A percentile compares a stretch with the other conserved stretches of the same genome.
These are phyloP conservation scores for Clavispora phyllophila DNA, from an alignment of 805 yeast species.

Conservation along the genomic window DNA sequence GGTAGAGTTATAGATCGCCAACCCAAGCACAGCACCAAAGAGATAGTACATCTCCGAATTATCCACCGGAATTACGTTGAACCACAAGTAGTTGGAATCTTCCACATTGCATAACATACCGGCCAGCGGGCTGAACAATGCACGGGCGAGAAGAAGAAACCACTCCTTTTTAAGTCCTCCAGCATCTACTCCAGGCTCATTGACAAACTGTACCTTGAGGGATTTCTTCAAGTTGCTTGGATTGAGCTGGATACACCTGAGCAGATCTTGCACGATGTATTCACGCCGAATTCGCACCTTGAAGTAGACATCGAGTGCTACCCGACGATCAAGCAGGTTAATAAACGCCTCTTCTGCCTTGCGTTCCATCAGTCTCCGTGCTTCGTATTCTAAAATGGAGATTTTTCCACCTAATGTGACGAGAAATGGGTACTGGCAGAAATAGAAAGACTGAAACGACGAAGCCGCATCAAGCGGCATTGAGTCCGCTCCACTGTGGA, in stretches of 20 bases:
- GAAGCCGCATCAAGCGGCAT: conserved; percentile 5
- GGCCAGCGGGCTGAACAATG: conserved; percentile 61
- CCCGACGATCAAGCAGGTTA: conserved; percentile 59
- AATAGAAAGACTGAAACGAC: conserved; percentile 39
- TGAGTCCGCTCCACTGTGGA: conserved; percentile 31
- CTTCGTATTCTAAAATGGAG: conserved; percentile 75
- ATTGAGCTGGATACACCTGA: conserved; percentile 54
- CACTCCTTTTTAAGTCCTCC: conserved; percentile 95
- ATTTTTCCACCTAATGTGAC: conserved; percentile 80
- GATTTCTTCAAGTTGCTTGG: conserved; percentile 65
- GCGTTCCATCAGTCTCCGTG: conserved; percentile 72
- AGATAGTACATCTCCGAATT: conserved; percentile 57
- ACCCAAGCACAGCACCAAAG: conserved; percentile 81
- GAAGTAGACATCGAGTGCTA: conserved; percentile 62
- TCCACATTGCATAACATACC: conserved; percentile 65
- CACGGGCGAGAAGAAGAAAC: conserved; percentile 72
- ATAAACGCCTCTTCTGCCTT: conserved; percentile 89
- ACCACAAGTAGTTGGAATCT: conserved; percentile 75
- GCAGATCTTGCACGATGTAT: conserved; percentile 67
- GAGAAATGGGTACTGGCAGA: conserved; percentile 82
- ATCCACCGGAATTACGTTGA: conserved; percentile 45
- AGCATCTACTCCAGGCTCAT: conserved; percentile 92
- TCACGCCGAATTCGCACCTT: conserved; percentile 64
- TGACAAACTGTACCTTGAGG: conserved; percentile 70
- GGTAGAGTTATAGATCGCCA: conserved; percentile 87